phyloP scores from a whole-genome alignment of 2,329 filamentous ascomycete genomes.

The Ophiostoma tasmaniense region DNA sequence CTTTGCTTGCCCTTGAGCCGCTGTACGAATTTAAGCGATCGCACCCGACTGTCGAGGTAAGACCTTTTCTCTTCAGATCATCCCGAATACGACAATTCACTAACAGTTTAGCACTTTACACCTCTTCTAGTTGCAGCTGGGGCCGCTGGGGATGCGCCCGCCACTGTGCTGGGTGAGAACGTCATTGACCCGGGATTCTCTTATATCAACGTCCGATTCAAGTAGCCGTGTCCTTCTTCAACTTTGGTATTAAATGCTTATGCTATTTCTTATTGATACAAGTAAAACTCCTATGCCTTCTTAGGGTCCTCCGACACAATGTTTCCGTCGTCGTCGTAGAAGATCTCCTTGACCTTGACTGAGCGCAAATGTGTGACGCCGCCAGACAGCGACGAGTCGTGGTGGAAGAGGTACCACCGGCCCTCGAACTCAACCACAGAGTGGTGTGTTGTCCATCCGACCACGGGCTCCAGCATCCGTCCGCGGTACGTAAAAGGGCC shows the following conservation, averaged over 20 bases:
- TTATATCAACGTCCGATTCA: neutral
- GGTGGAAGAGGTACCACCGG: constrained; percentile 68
- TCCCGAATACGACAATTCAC: neutral
- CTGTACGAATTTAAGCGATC: constrained; percentile 15
- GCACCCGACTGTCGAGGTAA: constrained; percentile 13
- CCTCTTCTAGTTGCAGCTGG: neutral
- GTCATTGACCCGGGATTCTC: neutral
- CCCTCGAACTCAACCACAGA: constrained; percentile 66
- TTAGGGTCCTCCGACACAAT: constrained; percentile 37
- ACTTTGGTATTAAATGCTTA: neutral
- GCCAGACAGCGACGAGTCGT: constrained; percentile 60
- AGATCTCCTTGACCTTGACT: constrained; percentile 68
- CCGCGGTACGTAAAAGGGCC: constrained; percentile 68
- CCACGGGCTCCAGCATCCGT: constrained; percentile 63
- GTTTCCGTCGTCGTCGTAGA: constrained; percentile 57
- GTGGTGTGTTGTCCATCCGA: constrained; percentile 77
- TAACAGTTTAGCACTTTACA: neutral
- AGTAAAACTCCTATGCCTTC: neutral
- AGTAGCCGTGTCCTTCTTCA: neutral
- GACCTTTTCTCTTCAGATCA: neutral
- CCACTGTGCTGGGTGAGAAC: neutral
- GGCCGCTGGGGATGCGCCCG: neutral
- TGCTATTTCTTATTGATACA: neutral
- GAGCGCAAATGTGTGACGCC: constrained; percentile 63
- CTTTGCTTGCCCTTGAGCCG: constrained; percentile 11